Conservation (phyloP, 768 basidiomycete genomes). For the Tylopilus vinaceipallidus region DNA sequence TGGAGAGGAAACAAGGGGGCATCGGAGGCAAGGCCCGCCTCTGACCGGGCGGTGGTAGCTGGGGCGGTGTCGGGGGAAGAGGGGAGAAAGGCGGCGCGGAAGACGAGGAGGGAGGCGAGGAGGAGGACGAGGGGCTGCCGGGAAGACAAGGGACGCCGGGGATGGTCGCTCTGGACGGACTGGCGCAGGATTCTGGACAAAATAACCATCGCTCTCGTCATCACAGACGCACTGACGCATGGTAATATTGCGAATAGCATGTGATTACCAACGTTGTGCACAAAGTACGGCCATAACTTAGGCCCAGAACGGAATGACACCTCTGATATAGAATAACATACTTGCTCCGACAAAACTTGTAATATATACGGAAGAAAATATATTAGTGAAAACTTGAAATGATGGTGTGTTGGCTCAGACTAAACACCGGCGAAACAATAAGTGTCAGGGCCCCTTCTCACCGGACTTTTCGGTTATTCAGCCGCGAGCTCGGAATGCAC, state of each 20-base stretch:
- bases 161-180: background rate
- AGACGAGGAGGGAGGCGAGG: slow-evolving; percentile 46
- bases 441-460: too few relatives aligned
- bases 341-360: too few relatives aligned
- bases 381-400: too few relatives aligned
- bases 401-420: too few relatives aligned
- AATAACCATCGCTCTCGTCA: slow-evolving; percentile 13
- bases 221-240: too few relatives aligned
- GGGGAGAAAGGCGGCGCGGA: slow-evolving; percentile 43
- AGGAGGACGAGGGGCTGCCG: slow-evolving; percentile 39
- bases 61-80: slow-evolving; percentile 44
- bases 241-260: slow-evolving; percentile 1
- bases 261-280: slow-evolving; percentile 16
- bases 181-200: slow-evolving; percentile 7
- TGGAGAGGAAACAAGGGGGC: slow-evolving; percentile 62
- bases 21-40: slow-evolving; percentile 49
- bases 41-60: slow-evolving; percentile 63
- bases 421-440: too few relatives aligned
- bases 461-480: too few relatives aligned
- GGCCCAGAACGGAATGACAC: too few relatives aligned
- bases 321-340: too few relatives aligned
- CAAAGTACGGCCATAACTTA: too few relatives aligned
- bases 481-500: too few relatives aligned
- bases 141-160: background rate
- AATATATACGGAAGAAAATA: too few relatives aligned